phyloP scores from a whole-genome alignment of 129 eudicot genomes.

The Artemisia annua region DNA sequence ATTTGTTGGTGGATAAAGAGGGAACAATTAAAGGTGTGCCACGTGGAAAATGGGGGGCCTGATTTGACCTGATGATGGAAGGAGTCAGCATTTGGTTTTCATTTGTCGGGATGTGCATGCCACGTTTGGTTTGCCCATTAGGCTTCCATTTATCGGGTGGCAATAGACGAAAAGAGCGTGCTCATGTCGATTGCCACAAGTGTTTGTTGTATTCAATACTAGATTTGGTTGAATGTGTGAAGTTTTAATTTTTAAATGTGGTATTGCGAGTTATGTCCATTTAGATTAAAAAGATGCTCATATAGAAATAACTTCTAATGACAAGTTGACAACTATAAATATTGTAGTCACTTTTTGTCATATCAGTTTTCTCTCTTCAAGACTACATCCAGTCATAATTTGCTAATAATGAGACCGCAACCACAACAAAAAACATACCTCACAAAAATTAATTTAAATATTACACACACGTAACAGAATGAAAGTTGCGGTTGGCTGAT shows the following conservation, averaged over 20 bases:
- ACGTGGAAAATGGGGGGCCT: conserved; percentile 45
- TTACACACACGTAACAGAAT: too few species aligned
- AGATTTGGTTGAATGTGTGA: too few species aligned
- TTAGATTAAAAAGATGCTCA: too few species aligned
- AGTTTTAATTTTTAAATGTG: not conserved
- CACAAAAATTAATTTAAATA: too few species aligned
- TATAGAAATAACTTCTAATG: too few species aligned
- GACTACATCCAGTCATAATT: too few species aligned
- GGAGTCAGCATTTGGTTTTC: conserved; percentile 14
- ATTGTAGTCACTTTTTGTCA: too few species aligned
- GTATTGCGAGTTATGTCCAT: not conserved
- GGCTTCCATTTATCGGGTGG: conserved; percentile 31
- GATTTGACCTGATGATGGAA: conserved; percentile 46
- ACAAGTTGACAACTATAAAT: too few species aligned
- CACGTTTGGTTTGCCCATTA: conserved; percentile 42
- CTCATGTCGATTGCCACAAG: conserved; percentile 19
- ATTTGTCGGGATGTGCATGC: conserved; percentile 42
- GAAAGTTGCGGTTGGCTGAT: too few species aligned
- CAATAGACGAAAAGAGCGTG: conserved; percentile 9
- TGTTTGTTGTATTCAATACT: not conserved
- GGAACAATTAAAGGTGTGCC: conserved; percentile 51
- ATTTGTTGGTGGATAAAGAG: conserved; percentile 46
- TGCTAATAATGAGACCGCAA: too few species aligned
- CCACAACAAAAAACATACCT: too few species aligned
- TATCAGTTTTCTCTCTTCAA: too few species aligned